These are phyloP conservation scores for Gentiana macrophylla DNA, from an alignment of 257 asterid genomes.

Conservation along the genomic window DNA sequence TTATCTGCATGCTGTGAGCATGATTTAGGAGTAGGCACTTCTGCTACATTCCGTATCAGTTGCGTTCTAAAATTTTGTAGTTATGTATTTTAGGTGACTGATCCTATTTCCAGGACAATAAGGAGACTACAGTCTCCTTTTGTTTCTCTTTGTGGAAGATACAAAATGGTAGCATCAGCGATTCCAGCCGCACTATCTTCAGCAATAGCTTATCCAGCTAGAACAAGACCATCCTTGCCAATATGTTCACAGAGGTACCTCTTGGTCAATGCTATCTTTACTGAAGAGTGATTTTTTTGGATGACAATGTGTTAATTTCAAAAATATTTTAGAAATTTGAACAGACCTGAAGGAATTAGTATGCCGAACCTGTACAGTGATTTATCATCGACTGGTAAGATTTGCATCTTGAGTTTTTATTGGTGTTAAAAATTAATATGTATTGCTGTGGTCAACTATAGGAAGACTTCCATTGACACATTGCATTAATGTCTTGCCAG, in stretches of 20 bases:
- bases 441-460: no score
- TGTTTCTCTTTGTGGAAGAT: not conserved
- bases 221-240: constrained; percentile 12
- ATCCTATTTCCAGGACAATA: constrained; percentile 4
- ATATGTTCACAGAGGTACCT: constrained; percentile 29
- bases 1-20: no score
- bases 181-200: constrained; percentile 41
- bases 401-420: not conserved
- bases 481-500: constrained; percentile 27
- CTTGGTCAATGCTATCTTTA: constrained; percentile 1
- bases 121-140: not conserved
- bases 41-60: no score
- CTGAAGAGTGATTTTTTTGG: not conserved
- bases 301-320: constrained; percentile 2
- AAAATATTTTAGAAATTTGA: constrained; percentile 29
- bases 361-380: constrained; percentile 40
- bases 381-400: constrained; percentile 38
- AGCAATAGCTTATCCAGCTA: constrained; percentile 23
- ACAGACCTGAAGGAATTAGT: constrained; percentile 31
- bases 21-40: no score
- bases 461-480: constrained; percentile 6
- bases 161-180: constrained; percentile 50
- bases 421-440: not conserved
- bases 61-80: no score
- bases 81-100: no score